Evolutionary conservation across 1,139 yeast species (phyloP).

Genomic region (Blastobotrys illinoisensis): DNA sequence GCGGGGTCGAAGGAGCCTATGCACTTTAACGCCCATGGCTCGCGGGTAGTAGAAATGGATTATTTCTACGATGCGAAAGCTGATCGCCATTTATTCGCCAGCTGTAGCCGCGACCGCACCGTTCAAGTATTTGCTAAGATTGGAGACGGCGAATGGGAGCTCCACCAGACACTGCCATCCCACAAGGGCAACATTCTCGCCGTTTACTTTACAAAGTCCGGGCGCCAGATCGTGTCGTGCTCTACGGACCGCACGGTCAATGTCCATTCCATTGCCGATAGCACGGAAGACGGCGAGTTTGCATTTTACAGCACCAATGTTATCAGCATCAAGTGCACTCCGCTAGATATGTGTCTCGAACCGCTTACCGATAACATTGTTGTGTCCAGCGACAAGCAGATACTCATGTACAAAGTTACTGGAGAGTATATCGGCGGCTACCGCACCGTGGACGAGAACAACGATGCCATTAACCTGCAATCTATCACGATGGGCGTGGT

Average conservation of each 20-base stretch:
- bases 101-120: constrained; percentile 54
- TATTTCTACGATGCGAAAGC: constrained; percentile 10
- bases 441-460: constrained; percentile 35
- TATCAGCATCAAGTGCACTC: constrained; percentile 48
- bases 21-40: constrained; percentile 26
- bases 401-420: constrained; percentile 39
- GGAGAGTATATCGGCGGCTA: constrained; percentile 39
- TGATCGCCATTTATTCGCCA: constrained; percentile 17
- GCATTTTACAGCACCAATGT: constrained; percentile 40
- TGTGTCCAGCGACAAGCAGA: constrained; percentile 48
- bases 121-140: constrained; percentile 44
- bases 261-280: constrained; percentile 39
- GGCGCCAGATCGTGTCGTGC: constrained; percentile 43
- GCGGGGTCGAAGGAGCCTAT: not conserved
- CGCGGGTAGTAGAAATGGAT: constrained; percentile 25
- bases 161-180: constrained; percentile 50
- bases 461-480: constrained; percentile 26
- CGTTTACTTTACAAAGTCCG: constrained; percentile 29
- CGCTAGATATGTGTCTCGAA: constrained; percentile 34
- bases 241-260: constrained; percentile 58
- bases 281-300: constrained; percentile 15
- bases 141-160: constrained; percentile 38
- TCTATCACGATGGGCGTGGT: constrained; percentile 21
- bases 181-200: constrained; percentile 53
- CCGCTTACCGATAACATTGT: constrained; percentile 33